Evolutionary conservation across 139 green algal genomes (phyloP).

Genomic region (Chlorella ohadii): DNA sequence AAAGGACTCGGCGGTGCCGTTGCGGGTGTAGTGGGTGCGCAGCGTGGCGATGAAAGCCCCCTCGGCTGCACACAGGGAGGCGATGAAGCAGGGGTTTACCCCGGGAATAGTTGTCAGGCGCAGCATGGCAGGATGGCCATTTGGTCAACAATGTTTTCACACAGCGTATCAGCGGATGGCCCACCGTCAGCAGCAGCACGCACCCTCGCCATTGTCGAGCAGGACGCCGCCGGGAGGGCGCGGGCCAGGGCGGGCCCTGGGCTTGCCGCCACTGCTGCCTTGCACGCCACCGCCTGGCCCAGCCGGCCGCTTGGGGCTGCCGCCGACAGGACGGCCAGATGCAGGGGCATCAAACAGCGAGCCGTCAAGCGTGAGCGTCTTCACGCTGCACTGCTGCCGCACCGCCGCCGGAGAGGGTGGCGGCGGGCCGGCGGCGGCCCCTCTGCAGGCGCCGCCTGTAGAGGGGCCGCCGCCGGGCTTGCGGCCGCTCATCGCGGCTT

Average conservation of each 20-base stretch:
- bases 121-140: too few relatives aligned
- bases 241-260: not conserved
- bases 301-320: not conserved
- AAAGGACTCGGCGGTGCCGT: constrained; percentile 3
- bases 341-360: not conserved
- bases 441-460: not conserved
- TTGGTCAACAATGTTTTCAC: too few relatives aligned
- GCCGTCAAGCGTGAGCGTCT: constrained; percentile 16
- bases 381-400: not conserved
- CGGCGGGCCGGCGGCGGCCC: not conserved
- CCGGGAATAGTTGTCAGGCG: too few relatives aligned
- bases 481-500: too few relatives aligned
- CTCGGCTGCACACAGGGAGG: not conserved
- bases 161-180: too few relatives aligned
- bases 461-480: not conserved
- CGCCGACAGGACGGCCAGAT: not conserved
- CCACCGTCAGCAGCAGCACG: not conserved
- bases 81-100: not conserved
- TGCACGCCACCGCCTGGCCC: not conserved
- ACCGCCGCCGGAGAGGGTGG: not conserved
- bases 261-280: too few relatives aligned
- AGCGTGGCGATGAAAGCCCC: not conserved
- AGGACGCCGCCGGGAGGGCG: not conserved
- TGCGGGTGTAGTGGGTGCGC: constrained; percentile 21
- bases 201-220: constrained; percentile 21